Conservation (phyloP, 257 asterid species). For the Gentiana dahurica region DNA sequence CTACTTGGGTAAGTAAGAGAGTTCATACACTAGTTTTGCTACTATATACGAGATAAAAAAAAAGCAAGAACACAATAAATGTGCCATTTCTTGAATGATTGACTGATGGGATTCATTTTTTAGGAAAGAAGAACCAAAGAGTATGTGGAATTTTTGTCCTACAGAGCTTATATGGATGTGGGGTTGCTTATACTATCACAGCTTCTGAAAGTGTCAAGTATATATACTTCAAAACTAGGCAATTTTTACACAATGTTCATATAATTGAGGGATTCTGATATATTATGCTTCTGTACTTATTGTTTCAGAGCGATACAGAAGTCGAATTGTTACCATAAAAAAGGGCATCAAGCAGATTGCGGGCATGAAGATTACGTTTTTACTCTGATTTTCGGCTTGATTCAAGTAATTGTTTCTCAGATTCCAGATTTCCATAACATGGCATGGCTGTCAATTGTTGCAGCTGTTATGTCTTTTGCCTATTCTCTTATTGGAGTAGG, state of each 20-base stretch:
- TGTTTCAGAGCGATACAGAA: conserved; percentile 59
- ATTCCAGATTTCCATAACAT: conserved; percentile 59
- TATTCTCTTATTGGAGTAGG: conserved; percentile 54
- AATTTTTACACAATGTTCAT: not conserved
- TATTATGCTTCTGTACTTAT: not conserved
- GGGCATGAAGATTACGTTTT: conserved; percentile 27
- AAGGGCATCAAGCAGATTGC: conserved; percentile 48
- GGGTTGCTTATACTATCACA: conserved; percentile 37
- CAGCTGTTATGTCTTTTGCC: conserved; percentile 65
- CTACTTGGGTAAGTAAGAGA: conserved; percentile 18
- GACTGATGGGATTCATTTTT: not conserved
- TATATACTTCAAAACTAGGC: no score
- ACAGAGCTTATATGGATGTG: conserved; percentile 28
- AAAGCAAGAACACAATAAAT: no score
- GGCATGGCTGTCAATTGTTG: conserved; percentile 57
- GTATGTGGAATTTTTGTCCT: conserved; percentile 28
- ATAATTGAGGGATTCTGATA: no score
- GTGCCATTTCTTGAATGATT: not conserved
- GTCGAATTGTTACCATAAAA: conserved; percentile 63
- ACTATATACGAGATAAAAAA: no score
- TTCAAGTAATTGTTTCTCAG: conserved; percentile 54
- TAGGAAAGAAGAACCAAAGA: conserved; percentile 25
- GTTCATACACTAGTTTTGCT: no score
- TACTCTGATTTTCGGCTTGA: conserved; percentile 44
- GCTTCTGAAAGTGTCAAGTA: conserved; percentile 18